Base-by-base conservation (phyloP, 345 rosid species). In the Hibiscus tridactylites region DNA sequence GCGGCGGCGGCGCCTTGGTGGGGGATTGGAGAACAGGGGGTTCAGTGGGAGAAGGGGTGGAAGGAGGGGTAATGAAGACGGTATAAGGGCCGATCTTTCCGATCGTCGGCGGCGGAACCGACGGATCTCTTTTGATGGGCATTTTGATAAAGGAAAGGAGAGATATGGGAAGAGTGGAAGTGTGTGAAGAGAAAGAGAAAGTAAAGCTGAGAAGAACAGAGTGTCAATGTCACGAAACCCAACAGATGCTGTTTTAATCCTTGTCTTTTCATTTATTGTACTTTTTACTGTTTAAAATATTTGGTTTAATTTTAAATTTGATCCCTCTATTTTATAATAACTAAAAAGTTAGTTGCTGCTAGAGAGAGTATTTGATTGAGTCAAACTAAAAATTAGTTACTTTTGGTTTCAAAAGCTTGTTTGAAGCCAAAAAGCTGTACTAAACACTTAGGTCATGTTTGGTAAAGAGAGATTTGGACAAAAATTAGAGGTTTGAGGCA, bases 41-140 rank as follows among this genome's bases (percentile, higher is more conserved):
- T 3, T 83, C 86, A 13, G 84, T 60, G 31, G 88, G 90, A 59
- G 85, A 86, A 44, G 98, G 98, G 42, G 99, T 96, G 15, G 99
- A 75, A 9, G 97, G 95, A 4, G 98, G 99, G 68, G 99, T 96
- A 82, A 89, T 81, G 80, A 96, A 96, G 78, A 96, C 97, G 17
- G 99, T 96, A 86, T 92, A 96, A 8, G 98, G 99, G 2, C 99
- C 99, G 68, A 96, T 92, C 85, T 96, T 96, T n/a, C 98, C 97
- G 78, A 92, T 96, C 71, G 83, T 78, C 15, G 99, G 98, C 8
- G 97, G 91, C 3, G 98, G 97, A 13, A 83, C 83, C 44, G 89
- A 79, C 11, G 91, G 79, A 76, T 81, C 90, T 63, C 50, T 88
- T 83, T 80, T 89, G 83, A 88, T 83, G 46, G 99, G 88, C 99